A percentile compares a stretch with the other conserved stretches of the same genome.
Conservation (phyloP, 2,329 filamentous ascomycete species). For the Fusarium beomiforme region DNA sequence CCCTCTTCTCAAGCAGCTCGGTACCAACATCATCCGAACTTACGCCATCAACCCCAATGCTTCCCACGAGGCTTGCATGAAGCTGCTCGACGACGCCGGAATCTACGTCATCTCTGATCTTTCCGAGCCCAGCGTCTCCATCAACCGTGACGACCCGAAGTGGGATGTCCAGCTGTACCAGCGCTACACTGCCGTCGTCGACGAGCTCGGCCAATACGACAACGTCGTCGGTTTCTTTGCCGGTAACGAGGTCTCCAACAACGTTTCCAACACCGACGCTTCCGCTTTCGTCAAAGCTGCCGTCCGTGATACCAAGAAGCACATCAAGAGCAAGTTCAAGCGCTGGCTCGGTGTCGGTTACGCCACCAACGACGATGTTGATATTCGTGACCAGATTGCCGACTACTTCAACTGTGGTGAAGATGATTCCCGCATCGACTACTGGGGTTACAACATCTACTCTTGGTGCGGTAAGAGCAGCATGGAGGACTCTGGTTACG, state of each 20-base stretch:
- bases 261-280: conserved; percentile 85
- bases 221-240: conserved; percentile 98
- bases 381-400: conserved; percentile 83
- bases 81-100: conserved; percentile 79
- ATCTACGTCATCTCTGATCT: conserved; percentile 97
- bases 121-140: conserved; percentile 81
- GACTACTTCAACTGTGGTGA: conserved; percentile 93
- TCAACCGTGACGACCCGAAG: conserved; percentile 80
- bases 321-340: conserved; percentile 84
- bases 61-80: conserved; percentile 88
- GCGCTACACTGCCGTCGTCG: conserved; percentile 86
- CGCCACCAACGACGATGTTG: conserved; percentile 90
- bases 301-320: conserved; percentile 93
- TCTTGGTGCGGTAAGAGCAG: conserved; percentile 94
- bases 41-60: conserved; percentile 87
- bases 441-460: conserved; percentile 99
- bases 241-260: conserved; percentile 96
- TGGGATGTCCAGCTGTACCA: conserved; percentile 84
- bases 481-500: conserved; percentile 81
- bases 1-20: conserved; percentile 78
- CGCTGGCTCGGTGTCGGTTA: conserved; percentile 91
- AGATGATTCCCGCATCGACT: conserved; percentile 78
- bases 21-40: conserved; percentile 93
- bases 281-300: conserved; percentile 98
- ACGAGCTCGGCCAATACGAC: conserved; percentile 81